A percentile compares a stretch with the other conserved stretches of the same genome.
These are phyloP conservation scores for Pestalotiopsis sp. DNA, from an alignment of 2,329 filamentous ascomycete species.

Conservation along the genomic window DNA sequence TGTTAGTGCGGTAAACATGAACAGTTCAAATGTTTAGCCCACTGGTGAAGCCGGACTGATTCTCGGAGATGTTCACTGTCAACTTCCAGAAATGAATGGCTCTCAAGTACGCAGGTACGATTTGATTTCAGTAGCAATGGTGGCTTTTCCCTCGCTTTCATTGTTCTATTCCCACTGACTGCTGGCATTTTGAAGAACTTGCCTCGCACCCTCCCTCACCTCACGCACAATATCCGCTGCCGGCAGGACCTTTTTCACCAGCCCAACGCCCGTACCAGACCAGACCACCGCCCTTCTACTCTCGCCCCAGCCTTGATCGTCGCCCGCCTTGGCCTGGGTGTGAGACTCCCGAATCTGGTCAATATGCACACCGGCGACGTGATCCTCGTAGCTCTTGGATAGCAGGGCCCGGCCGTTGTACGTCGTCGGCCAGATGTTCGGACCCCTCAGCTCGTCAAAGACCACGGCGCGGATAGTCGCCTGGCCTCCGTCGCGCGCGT, in stretches of 20 bases:
- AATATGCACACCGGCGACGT: background rate
- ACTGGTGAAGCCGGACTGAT: no score
- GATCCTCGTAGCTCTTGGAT: slow-evolving; percentile 4
- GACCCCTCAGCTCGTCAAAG: background rate
- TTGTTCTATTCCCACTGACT: background rate
- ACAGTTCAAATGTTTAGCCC: no score
- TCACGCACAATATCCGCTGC: background rate
- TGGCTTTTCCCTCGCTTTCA: background rate
- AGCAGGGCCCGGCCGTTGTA: background rate
- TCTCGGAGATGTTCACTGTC: no score
- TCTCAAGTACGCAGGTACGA: no score
- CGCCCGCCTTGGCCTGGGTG: background rate
- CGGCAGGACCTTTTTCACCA: background rate
- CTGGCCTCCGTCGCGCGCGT: slow-evolving; percentile 33
- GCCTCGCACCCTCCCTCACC: background rate
- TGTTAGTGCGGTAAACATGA: no score
- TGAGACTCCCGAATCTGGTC: background rate
- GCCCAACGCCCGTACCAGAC: slow-evolving; percentile 1
- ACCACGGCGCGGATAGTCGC: background rate
- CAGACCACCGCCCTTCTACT: background rate
- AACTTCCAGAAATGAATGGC: no score
- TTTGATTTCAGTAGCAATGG: background rate
- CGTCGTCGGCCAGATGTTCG: background rate
- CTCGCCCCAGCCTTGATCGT: slow-evolving; percentile 1
- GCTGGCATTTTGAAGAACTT: background rate